Evolutionary conservation across 2,329 filamentous ascomycete genomes (phyloP), one percentile per base, ranked within the genome.

Genomic region (Thielaviopsis ethacetica): DNA sequence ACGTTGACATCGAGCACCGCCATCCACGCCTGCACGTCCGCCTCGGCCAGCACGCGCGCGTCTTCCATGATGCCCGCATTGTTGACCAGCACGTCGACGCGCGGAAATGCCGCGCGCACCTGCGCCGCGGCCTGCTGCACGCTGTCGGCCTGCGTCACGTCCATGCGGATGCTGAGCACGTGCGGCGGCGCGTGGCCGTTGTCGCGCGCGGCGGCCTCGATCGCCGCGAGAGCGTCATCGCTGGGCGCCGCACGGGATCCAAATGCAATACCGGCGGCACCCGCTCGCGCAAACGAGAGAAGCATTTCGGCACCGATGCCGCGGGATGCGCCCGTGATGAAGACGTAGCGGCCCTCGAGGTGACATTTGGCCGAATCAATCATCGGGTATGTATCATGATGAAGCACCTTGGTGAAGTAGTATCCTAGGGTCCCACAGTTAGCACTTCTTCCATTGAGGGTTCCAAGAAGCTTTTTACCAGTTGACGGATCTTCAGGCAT

Each of bases 281-380:
- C 76, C 4, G 80, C 79, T 63, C 69, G 69, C 21, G 79, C 80
- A 63, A 75, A 84, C 10, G 77, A 75, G n/a, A 78, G 65, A 1
- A 79, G 79, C 3, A 75, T 78, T 15, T 74, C 72, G 2, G 70
- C 70, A 5, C 81, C 80, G 41, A 82, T 74, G 2, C 79, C 79
- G 47, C 74, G 75, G 2, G 75, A 77, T 0, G 75, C 79, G 9
- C 80, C 81, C 0, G 74, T 79, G 56, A 84, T 74, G 60, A 84
- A 71, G 53, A 74, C 67, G 7, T 67, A 66, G 56, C 71, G 71
- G 5, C 69, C 69, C 3, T 65, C 56, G 30, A 76, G 71, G 61
- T 75, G 63, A 41, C 67, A 65, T 27, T 71, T 69, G 19, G 65
- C 62, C 17, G 71, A 69, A 60, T 73, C 68, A 65, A 83, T 81